Percentiles rank a stretch among this genome's conserved stretches.
These are phyloP conservation scores for Pestalotiopsis sp. DNA, from an alignment of 2,329 filamentous ascomycete genomes.

Conservation along the genomic window DNA sequence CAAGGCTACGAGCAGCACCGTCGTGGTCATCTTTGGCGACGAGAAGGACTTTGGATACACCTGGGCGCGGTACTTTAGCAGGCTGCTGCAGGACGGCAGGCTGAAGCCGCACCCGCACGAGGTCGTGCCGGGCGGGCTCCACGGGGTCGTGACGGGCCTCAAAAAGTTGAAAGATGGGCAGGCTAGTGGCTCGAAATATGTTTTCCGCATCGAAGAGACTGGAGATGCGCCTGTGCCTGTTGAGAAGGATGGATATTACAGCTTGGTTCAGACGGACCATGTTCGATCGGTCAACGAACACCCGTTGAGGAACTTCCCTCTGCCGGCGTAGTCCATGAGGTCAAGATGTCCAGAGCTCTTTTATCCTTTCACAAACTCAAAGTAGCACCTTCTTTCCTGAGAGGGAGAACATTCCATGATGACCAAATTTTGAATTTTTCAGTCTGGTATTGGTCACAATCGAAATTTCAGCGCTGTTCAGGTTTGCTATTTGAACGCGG, in stretches of 20 bases:
- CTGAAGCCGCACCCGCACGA: conserved; percentile 41
- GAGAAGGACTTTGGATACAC: conserved; percentile 30
- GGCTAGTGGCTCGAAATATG: conserved; percentile 47
- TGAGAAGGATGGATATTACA: not conserved
- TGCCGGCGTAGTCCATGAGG: not conserved
- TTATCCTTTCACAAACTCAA: not conserved
- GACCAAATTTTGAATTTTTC: not conserved
- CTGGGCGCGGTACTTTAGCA: conserved; percentile 38
- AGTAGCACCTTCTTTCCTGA: no score
- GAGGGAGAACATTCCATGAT: not conserved
- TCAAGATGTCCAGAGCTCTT: not conserved
- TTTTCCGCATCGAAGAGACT: conserved; percentile 37
- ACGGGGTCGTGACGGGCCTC: conserved; percentile 37
- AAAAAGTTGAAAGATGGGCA: conserved; percentile 35
- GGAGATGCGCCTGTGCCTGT: not conserved
- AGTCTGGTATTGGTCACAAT: no score
- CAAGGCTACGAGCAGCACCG: conserved; percentile 19
- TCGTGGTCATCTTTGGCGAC: conserved; percentile 22
- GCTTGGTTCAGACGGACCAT: not conserved
- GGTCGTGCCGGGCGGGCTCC: conserved; percentile 34
- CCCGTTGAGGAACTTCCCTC: not conserved
- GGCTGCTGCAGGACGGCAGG: conserved; percentile 38
- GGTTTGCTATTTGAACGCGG: not conserved
- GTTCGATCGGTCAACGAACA: not conserved
- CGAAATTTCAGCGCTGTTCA: no score